Evolutionary conservation across 495 filamentous ascomycete genomes (phyloP).

Genomic region (Ramalina intermedia): DNA sequence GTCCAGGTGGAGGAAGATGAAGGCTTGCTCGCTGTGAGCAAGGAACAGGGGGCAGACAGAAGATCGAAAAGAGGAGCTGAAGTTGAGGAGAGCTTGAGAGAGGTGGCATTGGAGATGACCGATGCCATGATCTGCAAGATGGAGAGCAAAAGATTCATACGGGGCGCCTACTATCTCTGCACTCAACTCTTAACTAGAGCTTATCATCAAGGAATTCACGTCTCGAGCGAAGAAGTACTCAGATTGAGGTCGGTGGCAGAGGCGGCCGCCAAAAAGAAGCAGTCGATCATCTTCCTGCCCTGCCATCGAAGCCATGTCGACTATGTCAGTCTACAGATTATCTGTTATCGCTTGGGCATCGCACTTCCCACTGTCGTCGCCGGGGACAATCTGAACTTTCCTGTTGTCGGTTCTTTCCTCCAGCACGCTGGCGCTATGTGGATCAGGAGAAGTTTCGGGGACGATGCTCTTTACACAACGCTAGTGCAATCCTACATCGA

Average conservation of each 20-base stretch:
- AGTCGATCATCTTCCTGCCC: slow-evolving; percentile 90
- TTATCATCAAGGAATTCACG: slow-evolving; percentile 93
- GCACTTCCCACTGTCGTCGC: slow-evolving; percentile 86
- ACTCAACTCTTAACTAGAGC: slow-evolving; percentile 82
- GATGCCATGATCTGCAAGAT: slow-evolving; percentile 98
- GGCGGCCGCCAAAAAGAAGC: slow-evolving; percentile 69
- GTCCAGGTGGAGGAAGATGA: slow-evolving; percentile 61
- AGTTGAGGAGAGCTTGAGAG: slow-evolving; percentile 47
- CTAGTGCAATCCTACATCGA: slow-evolving; percentile 94
- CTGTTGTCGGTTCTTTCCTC: slow-evolving; percentile 73
- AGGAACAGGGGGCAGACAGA: slow-evolving; percentile 19
- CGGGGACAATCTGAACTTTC: slow-evolving; percentile 92
- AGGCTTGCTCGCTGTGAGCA: slow-evolving; percentile 42
- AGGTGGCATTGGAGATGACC: slow-evolving; percentile 71
- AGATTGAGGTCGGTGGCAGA: slow-evolving; percentile 67
- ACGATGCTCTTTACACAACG: slow-evolving; percentile 78
- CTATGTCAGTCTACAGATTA: slow-evolving; percentile 83
- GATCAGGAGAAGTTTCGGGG: slow-evolving; percentile 83
- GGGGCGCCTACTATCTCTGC: slow-evolving; percentile 75
- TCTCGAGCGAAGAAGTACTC: slow-evolving; percentile 84
- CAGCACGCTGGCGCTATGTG: slow-evolving; percentile 97
- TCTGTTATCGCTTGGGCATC: slow-evolving; percentile 86
- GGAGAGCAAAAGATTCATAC: slow-evolving; percentile 86
- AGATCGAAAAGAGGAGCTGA: slow-evolving; percentile 41
- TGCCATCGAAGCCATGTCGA: slow-evolving; percentile 92